Base-by-base conservation (phyloP, 257 asterid genomes). In the Oldenlandia corymbosa region DNA sequence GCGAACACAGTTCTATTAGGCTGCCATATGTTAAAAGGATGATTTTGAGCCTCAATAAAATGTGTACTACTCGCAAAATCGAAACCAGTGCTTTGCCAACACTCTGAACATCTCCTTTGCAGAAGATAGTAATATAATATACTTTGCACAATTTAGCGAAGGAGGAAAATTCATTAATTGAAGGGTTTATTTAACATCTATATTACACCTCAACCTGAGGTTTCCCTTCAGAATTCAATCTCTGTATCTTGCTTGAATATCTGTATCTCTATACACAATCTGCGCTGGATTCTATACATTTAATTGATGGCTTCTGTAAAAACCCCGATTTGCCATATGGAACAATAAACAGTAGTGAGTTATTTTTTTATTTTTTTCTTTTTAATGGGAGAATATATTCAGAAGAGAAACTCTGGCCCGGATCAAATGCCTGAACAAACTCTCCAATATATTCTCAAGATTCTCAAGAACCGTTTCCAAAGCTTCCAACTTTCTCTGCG, bases 331-430 rank as follows among this genome's bases (percentile, higher is more conserved):
- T 45, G 50, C 50, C 50, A 45, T 16, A 16, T 2, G 50, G 6
- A 34, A 9, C 39, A 34, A 34, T 9, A 34, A 34, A n/a, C 9
- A 3, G 39, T 3, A 34, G 39, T 4, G 9, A 34, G 39, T 34
- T 4, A 34, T 34, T 34, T 3, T 34, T 4, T 3, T 34, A 34
- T 34, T 34, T 4, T 34, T 5, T 3, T 6, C 2, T 12, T 5
- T 34, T 63, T 68, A 68, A 10, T 56, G 56, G 8, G 83, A 70
- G 31, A 64, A 50, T 5, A 66, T 56, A 56, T 78, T 78, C 30
- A 74, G 71, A 31, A 78, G 77, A 42, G 76, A 69, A 50, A 73
- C 76, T 69, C 82, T 73, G 42, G 71, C 57, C 0, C 77, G 67
- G 26, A 78, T 78, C 73, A 74, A 60, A 56, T 68, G 72, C 55